phyloP scores from a whole-genome alignment of 2,329 filamentous ascomycete genomes.

The Microsporum audouinii region DNA sequence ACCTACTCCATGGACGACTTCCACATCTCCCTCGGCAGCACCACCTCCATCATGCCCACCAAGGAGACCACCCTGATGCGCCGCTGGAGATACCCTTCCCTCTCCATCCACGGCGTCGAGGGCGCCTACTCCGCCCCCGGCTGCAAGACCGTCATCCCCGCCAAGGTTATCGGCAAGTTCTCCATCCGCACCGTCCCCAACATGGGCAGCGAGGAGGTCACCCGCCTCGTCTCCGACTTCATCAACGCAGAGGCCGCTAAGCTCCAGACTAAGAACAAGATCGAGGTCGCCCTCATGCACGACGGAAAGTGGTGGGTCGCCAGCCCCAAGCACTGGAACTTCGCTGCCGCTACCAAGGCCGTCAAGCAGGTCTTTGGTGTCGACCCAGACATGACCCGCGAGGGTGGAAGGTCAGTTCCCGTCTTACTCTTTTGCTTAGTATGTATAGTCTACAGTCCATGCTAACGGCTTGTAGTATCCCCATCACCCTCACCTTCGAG shows the following conservation, averaged over 20 bases:
- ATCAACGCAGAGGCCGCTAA: constrained; percentile 76
- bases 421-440: not conserved
- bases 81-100: constrained; percentile 86
- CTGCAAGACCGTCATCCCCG: constrained; percentile 96
- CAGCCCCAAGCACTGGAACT: constrained; percentile 98
- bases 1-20: constrained; percentile 94
- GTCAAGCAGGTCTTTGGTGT: constrained; percentile 90
- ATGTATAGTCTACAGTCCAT: not conserved
- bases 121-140: constrained; percentile 87
- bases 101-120: constrained; percentile 90
- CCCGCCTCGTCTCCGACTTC: constrained; percentile 71
- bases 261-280: constrained; percentile 80
- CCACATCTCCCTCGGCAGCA: constrained; percentile 79
- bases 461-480: constrained; percentile 52
- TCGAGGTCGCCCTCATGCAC: constrained; percentile 74
- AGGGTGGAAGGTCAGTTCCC: constrained; percentile 66
- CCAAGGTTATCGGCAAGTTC: constrained; percentile 97
- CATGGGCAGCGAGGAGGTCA: constrained; percentile 89
- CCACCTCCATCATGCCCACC: constrained; percentile 73
- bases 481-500: constrained; percentile 93
- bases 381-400: constrained; percentile 85
- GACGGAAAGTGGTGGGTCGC: constrained; percentile 98
- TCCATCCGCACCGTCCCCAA: constrained; percentile 93
- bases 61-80: constrained; percentile 93
- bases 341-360: constrained; percentile 86